Conservation (phyloP, 1,284 basidiomycete genomes). For the Phylloboletellus chloephorus region DNA sequence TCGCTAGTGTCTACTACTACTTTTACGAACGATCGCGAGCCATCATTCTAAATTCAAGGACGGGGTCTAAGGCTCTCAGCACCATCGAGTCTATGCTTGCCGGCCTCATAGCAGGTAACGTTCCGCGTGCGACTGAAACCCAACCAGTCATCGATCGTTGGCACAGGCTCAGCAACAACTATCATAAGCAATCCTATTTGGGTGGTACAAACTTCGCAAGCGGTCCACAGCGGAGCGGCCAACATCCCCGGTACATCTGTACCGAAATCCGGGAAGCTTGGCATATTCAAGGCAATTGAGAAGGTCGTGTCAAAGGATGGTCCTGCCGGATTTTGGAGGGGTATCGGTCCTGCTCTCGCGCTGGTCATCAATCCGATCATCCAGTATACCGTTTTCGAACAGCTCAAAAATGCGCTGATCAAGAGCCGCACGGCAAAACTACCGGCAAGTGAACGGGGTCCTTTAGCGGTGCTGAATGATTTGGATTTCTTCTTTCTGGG, state of each 20-base stretch:
- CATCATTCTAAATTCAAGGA: slow-evolving; percentile 51
- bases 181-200: slow-evolving; percentile 93
- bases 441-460: slow-evolving; percentile 38
- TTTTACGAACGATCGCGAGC: slow-evolving; percentile 72
- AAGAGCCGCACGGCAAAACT: slow-evolving; percentile 53
- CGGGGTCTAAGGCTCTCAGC: slow-evolving; percentile 62
- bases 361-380: slow-evolving; percentile 95
- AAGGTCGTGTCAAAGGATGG: slow-evolving; percentile 80
- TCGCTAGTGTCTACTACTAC: slow-evolving; percentile 71
- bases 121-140: background rate
- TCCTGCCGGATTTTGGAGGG: slow-evolving; percentile 81
- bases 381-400: slow-evolving; percentile 83
- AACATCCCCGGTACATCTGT: slow-evolving; percentile 29
- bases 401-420: slow-evolving; percentile 77
- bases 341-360: slow-evolving; percentile 91
- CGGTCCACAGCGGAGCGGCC: slow-evolving; percentile 54
- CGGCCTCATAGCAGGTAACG: slow-evolving; percentile 79
- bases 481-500: slow-evolving; percentile 89
- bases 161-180: slow-evolving; percentile 80
- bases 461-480: slow-evolving; percentile 60
- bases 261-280: slow-evolving; percentile 45
- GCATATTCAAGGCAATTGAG: slow-evolving; percentile 64
- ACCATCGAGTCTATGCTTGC: slow-evolving; percentile 89
- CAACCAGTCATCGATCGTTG: background rate
- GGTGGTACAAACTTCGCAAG: slow-evolving; percentile 93